Conservation (phyloP, 2,329 filamentous ascomycete genomes). For the Pseudopithomyces maydicus region DNA sequence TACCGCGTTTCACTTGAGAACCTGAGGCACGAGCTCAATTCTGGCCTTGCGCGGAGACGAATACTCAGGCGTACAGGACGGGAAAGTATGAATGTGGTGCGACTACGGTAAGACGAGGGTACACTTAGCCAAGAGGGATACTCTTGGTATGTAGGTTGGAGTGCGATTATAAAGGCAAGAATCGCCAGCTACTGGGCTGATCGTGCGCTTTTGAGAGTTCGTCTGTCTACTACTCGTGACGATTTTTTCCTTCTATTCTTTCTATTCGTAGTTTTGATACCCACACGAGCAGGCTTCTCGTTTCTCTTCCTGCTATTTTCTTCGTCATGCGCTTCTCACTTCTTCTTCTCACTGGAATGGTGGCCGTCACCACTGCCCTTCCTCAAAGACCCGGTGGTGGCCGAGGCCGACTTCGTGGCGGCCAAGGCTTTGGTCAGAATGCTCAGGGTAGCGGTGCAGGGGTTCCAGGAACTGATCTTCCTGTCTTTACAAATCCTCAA, state of each 20-base stretch:
- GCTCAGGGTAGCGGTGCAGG: background rate
- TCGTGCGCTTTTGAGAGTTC: background rate
- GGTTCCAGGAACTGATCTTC: background rate
- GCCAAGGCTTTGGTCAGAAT: background rate
- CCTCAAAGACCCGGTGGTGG: slow-evolving; percentile 1
- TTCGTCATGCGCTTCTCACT: slow-evolving; percentile 1
- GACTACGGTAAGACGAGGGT: slow-evolving; percentile 3
- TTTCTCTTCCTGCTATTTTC: background rate
- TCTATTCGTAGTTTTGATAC: slow-evolving; percentile 1
- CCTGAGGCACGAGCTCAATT: slow-evolving; percentile 1
- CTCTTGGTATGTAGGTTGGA: background rate
- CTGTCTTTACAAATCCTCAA: background rate
- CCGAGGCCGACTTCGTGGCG: background rate
- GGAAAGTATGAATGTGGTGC: background rate
- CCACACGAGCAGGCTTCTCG: background rate
- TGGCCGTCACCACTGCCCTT: background rate
- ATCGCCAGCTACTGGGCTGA: background rate
- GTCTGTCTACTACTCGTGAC: background rate
- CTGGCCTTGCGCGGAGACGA: background rate
- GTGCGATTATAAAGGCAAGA: background rate
- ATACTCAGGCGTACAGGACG: background rate
- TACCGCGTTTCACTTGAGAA: background rate
- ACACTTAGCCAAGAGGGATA: background rate
- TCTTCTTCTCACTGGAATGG: background rate
- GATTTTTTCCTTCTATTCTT: background rate